These are phyloP conservation scores for Diutina scorzettiae DNA, from an alignment of 1,139 yeast genomes.

Conservation along the genomic window DNA sequence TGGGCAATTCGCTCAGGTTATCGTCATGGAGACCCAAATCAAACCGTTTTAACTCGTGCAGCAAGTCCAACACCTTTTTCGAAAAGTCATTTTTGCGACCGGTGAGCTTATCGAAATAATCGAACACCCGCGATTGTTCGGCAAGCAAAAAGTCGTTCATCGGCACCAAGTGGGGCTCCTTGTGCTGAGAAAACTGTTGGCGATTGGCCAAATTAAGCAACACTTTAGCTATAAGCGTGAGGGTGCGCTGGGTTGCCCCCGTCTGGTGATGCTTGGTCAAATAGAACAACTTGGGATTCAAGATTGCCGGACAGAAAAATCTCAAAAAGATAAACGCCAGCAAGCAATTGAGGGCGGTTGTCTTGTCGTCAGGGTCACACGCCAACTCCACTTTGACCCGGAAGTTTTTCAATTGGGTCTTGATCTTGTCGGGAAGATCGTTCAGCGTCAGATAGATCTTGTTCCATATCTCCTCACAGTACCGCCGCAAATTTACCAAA, in stretches of 20 bases:
- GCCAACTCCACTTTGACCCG: slow-evolving; percentile 50
- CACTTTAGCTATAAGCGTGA: slow-evolving; percentile 75
- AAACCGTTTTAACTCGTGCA: slow-evolving; percentile 43
- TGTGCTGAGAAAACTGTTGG: slow-evolving; percentile 55
- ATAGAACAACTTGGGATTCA: slow-evolving; percentile 78
- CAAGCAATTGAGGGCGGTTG: slow-evolving; percentile 54
- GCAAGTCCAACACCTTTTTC: slow-evolving; percentile 43
- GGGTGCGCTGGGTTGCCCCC: slow-evolving; percentile 60
- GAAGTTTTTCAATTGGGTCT: slow-evolving; percentile 44
- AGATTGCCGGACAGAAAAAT: slow-evolving; percentile 82
- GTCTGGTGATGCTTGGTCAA: slow-evolving; percentile 60
- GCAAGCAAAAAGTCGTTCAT: slow-evolving; percentile 58
- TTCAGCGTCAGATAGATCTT: slow-evolving; percentile 56
- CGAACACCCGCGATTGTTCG: slow-evolving; percentile 46
- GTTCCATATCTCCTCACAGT: slow-evolving; percentile 62
- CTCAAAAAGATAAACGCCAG: slow-evolving; percentile 78
- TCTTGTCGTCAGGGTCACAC: slow-evolving; percentile 45
- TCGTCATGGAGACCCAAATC: slow-evolving; percentile 29
- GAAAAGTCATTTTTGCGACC: slow-evolving; percentile 58
- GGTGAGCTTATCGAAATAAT: slow-evolving; percentile 64
- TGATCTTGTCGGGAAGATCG: slow-evolving; percentile 64
- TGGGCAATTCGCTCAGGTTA: slow-evolving; percentile 45
- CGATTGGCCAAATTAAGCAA: slow-evolving; percentile 73
- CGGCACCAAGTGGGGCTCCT: slow-evolving; percentile 68
- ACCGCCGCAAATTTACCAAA: slow-evolving; percentile 37